Evolutionary conservation across 2,329 filamentous ascomycete genomes (phyloP), one percentile per base, ranked within the genome.

Genomic region (Ascochyta rabiei): DNA sequence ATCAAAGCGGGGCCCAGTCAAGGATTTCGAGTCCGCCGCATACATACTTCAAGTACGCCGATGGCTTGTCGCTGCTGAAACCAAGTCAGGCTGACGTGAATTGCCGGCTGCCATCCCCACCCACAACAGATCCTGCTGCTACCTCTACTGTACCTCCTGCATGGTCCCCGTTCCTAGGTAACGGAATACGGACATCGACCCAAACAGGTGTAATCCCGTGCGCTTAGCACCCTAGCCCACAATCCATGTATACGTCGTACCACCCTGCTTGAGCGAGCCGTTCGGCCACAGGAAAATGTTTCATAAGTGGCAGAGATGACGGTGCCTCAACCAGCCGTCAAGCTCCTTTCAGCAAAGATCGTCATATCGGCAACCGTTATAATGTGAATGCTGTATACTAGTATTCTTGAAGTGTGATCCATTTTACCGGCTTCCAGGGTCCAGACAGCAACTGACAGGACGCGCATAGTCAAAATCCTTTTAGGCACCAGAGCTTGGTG

Each of bases 341-440:
- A 33, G 13, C 5, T 18, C 23, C 6, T 42, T 18, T 5, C 5
- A 21, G 42, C 2, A 46, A 45, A 18, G 37, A 55, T 49, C 31
- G 13, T 42, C 52, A 38, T 38, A 43, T 19, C 18, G 10, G 35
- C 42, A 18, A 42, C 41, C 41, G 30, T 50, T 55, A 50, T 41
- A 16, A 30, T 31, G 31, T 23, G n/a, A 41, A 42, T 42, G 24
- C 30, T 42, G 42, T 37, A 33, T n/a, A 43, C 26, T 33, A 38
- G 42, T 37, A 33, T n/a, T 47, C 26, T 33, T 24, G 19, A 50
- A 46, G 46, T 41, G 37, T 40, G n/a, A 30, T 55, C 46, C 31
- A 43, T 46, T 48, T 42, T 55, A 47, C 47, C 52, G 23, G 41
- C 31, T 38, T 42, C 50, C 52, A 55, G 52, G 52, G 52, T 55